A percentile compares a stretch with the other conserved stretches of the same genome.
These are phyloP conservation scores for Simplicillium aogashimaense DNA, from an alignment of 2,329 filamentous ascomycete genomes.

Conservation along the genomic window DNA sequence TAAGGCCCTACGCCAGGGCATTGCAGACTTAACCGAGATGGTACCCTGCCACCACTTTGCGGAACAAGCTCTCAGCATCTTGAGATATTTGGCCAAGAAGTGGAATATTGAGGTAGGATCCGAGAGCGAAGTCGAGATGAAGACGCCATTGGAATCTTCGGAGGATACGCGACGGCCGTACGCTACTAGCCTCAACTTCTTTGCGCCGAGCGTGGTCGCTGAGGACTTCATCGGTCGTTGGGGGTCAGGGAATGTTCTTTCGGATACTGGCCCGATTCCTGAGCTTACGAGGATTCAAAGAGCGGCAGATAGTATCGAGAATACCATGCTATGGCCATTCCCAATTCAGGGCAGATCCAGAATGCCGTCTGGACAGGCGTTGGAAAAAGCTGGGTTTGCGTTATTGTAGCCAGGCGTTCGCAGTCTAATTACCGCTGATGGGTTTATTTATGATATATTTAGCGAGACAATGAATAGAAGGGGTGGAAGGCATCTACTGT, in stretches of 20 bases:
- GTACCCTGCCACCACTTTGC: constrained; percentile 50
- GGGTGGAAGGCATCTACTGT: too few species aligned
- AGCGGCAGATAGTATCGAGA: constrained; percentile 30
- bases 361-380: constrained; percentile 32
- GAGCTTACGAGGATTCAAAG: constrained; percentile 10
- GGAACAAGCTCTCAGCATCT: constrained; percentile 49
- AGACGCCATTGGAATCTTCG: constrained; percentile 22
- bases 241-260: constrained; percentile 18
- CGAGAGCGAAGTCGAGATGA: constrained; percentile 25
- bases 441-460: too few species aligned
- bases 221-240: constrained; percentile 39
- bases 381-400: constrained; percentile 43
- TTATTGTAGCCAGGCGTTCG: constrained; percentile 16
- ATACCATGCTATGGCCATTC: constrained; percentile 51
- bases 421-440: too few species aligned
- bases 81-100: constrained; percentile 46
- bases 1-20: constrained; percentile 40
- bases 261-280: constrained; percentile 3
- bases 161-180: constrained; percentile 33
- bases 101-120: constrained; percentile 44
- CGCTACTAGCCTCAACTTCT: constrained; percentile 46
- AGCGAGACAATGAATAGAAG: too few species aligned
- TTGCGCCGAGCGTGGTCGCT: constrained; percentile 37
- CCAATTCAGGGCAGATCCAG: constrained; percentile 50
- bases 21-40: constrained; percentile 51